Conservation (phyloP, 2,329 filamentous ascomycete species). For the Blumeria hordei region DNA sequence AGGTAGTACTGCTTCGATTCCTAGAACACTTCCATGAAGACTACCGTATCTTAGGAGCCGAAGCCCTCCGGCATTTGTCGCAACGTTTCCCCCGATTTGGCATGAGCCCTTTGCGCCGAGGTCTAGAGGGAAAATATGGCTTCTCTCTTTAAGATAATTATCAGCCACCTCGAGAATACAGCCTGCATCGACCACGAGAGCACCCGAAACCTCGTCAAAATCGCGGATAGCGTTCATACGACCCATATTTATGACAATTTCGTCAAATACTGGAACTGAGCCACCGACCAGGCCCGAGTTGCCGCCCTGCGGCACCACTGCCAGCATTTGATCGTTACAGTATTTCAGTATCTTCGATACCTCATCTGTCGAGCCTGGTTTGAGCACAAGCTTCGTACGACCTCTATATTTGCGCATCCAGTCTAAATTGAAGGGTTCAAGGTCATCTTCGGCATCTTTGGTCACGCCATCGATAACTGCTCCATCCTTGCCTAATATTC, state of each 20-base stretch:
- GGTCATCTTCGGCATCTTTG: conserved; percentile 48
- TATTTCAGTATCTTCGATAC: conserved; percentile 80
- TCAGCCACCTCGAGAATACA: conserved; percentile 79
- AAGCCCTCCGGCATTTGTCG: conserved; percentile 85
- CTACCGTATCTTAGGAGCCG: conserved; percentile 80
- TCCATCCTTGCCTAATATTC: conserved; percentile 52
- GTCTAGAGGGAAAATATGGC: conserved; percentile 84
- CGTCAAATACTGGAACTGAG: conserved; percentile 90
- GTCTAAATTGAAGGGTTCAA: conserved; percentile 83
- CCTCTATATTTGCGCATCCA: conserved; percentile 99
- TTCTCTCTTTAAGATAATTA: conserved; percentile 56
- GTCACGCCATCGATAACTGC: conserved; percentile 70
- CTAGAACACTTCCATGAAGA: conserved; percentile 77
- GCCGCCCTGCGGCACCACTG: conserved; percentile 88
- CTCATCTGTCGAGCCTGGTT: conserved; percentile 53
- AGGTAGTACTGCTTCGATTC: conserved; percentile 77
- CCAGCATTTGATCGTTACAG: conserved; percentile 80
- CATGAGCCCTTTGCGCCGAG: conserved; percentile 96
- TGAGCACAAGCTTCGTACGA: conserved; percentile 66
- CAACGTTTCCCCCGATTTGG: conserved; percentile 85
- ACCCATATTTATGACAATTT: conserved; percentile 78
- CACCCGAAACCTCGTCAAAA: conserved; percentile 82
- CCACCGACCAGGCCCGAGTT: conserved; percentile 93
- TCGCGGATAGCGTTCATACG: conserved; percentile 80
- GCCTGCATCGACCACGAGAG: conserved; percentile 74